These are phyloP conservation scores for Friedmanniomyces endolithicus DNA, from an alignment of 495 filamentous ascomycete genomes.

Conservation along the genomic window DNA sequence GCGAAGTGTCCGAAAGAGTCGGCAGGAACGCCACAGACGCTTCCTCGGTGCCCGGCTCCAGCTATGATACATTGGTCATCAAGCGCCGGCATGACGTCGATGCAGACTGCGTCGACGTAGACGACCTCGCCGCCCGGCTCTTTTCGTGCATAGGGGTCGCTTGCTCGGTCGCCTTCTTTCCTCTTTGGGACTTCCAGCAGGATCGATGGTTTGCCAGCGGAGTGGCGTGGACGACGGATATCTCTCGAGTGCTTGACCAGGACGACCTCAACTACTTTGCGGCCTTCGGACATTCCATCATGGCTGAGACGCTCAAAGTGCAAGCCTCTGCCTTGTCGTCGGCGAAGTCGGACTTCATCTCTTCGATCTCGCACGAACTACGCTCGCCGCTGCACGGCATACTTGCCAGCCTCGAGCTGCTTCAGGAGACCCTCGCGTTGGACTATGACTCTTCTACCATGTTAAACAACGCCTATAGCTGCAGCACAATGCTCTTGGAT, in stretches of 20 bases:
- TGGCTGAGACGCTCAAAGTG: background rate
- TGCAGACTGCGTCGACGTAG: background rate
- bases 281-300: background rate
- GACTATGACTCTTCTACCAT: slow-evolving; percentile 17
- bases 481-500: slow-evolving; percentile 22
- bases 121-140: slow-evolving; percentile 6
- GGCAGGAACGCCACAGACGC: background rate
- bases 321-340: background rate
- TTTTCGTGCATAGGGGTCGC: background rate
- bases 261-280: background rate
- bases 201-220: background rate
- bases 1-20: background rate
- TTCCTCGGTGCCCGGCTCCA: background rate
- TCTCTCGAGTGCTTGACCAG: background rate
- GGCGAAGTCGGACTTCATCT: slow-evolving; percentile 14
- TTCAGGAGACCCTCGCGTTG: slow-evolving; percentile 19
- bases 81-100: background rate
- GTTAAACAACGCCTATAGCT: slow-evolving; percentile 18
- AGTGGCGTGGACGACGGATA: background rate
- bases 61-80: background rate
- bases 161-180: slow-evolving; percentile 11
- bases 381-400: slow-evolving; percentile 16
- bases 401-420: slow-evolving; percentile 16
- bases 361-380: slow-evolving; percentile 13
- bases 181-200: slow-evolving; percentile 13